Conservation (phyloP, 352 stramenopile genomes). For the Phytophthora hybrid region DNA sequence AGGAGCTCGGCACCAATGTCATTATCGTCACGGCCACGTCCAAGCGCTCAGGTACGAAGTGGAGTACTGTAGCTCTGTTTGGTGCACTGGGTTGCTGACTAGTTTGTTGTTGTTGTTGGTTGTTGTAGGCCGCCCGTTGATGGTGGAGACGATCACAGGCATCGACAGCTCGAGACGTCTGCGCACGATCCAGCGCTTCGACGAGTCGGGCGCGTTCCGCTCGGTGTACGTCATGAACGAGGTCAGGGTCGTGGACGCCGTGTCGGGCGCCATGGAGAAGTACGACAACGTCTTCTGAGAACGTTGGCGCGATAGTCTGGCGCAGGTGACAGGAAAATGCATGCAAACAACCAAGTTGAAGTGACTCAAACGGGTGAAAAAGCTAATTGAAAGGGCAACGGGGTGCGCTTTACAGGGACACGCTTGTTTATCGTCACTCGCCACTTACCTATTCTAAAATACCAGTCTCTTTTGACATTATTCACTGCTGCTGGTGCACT, state of each 20-base stretch:
- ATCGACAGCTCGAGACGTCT: constrained; percentile 83
- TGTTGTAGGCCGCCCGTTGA: constrained; percentile 65
- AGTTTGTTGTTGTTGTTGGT: constrained; percentile 2
- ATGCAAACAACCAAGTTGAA: neutral
- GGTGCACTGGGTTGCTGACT: neutral
- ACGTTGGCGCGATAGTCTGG: neutral
- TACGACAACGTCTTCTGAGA: constrained; percentile 87
- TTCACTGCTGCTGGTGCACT: constrained; percentile 4
- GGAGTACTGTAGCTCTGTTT: neutral
- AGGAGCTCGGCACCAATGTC: constrained; percentile 85
- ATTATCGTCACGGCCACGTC: constrained; percentile 87
- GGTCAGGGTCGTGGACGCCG: constrained; percentile 81
- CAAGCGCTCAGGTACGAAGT: constrained; percentile 72
- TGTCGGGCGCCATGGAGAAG: constrained; percentile 90
- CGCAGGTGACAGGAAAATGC: neutral
- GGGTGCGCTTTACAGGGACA: neutral
- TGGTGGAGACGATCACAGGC: constrained; percentile 88
- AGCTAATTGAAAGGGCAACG: neutral
- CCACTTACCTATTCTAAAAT: constrained; percentile 1
- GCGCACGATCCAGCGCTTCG: constrained; percentile 88
- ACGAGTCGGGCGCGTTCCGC: constrained; percentile 86
- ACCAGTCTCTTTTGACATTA: neutral
- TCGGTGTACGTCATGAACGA: constrained; percentile 92
- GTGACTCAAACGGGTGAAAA: neutral
- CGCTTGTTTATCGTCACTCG: constrained; percentile 2